Conservation (phyloP, 1,284 basidiomycete genomes). For the Pseudozyma pruni region DNA sequence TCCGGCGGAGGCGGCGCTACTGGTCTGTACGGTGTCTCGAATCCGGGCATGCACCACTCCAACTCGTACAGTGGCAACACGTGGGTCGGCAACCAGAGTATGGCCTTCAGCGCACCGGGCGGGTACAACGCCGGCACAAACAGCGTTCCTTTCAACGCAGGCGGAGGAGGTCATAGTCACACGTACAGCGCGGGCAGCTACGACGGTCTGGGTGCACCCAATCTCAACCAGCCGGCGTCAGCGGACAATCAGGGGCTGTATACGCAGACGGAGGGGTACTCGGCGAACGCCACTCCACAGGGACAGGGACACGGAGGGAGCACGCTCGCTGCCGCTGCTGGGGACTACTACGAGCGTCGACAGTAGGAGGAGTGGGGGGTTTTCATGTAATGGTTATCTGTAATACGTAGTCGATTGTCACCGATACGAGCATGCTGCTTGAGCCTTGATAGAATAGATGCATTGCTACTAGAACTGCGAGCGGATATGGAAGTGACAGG, state of each 20-base stretch:
- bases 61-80: constrained; percentile 16
- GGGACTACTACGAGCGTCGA: constrained; percentile 32
- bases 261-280: constrained; percentile 11
- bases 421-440: neutral
- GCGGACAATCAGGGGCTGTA: constrained; percentile 14
- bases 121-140: constrained; percentile 10
- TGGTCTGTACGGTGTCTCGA: constrained; percentile 28
- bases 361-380: too few relatives aligned
- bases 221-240: constrained; percentile 7
- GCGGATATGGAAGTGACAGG: too few relatives aligned
- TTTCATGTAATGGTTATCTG: neutral
- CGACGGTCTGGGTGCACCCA: constrained; percentile 19
- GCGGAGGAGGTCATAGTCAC: constrained; percentile 20
- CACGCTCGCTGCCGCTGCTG: constrained; percentile 36
- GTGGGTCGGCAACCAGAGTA: constrained; percentile 31
- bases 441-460: too few relatives aligned
- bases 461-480: too few relatives aligned
- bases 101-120: constrained; percentile 20
- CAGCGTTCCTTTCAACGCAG: constrained; percentile 12
- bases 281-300: constrained; percentile 9
- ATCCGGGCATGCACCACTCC: constrained; percentile 16
- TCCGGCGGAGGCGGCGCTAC: constrained; percentile 19
- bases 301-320: constrained; percentile 18
- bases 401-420: neutral
- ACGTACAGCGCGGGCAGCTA: constrained; percentile 37